A percentile compares a stretch with the other conserved stretches of the same genome.
Conservation (phyloP, 805 yeast species). For the Yueomyces sinensis region DNA sequence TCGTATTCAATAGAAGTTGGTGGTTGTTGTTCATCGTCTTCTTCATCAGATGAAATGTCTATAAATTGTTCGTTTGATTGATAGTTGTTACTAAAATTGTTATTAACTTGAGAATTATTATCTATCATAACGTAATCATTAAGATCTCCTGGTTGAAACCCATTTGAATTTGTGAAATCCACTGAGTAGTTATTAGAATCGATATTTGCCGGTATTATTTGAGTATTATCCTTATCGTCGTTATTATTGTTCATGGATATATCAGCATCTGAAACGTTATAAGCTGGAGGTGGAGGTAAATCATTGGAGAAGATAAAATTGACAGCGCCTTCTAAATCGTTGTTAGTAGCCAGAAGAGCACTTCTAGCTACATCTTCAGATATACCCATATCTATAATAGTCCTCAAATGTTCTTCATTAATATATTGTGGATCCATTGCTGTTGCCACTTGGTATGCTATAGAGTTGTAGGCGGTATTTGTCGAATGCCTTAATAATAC, state of each 20-base stretch:
- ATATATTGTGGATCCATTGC: no score
- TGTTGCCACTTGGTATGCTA: no score
- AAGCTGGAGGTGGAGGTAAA: background rate
- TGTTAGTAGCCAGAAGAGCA: conserved; percentile 40
- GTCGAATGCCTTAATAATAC: no score
- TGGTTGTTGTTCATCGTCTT: background rate
- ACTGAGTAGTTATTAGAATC: background rate
- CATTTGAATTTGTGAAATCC: background rate
- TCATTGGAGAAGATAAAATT: conserved; percentile 17
- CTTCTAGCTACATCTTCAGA: conserved; percentile 41
- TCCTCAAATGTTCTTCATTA: background rate
- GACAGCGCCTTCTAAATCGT: conserved; percentile 55
- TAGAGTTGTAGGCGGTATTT: no score
- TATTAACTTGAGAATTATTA: background rate
- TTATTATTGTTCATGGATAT: background rate
- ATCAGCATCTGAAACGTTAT: background rate
- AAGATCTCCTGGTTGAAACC: conserved; percentile 1
- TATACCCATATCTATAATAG: conserved; percentile 60
- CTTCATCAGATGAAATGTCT: no score
- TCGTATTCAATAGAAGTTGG: background rate
- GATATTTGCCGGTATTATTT: background rate
- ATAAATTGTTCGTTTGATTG: no score
- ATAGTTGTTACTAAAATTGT: background rate
- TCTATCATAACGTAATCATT: background rate
- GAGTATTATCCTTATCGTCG: background rate